These are phyloP conservation scores for Mycena galericulata DNA, from an alignment of 768 basidiomycete species.

Conservation along the genomic window DNA sequence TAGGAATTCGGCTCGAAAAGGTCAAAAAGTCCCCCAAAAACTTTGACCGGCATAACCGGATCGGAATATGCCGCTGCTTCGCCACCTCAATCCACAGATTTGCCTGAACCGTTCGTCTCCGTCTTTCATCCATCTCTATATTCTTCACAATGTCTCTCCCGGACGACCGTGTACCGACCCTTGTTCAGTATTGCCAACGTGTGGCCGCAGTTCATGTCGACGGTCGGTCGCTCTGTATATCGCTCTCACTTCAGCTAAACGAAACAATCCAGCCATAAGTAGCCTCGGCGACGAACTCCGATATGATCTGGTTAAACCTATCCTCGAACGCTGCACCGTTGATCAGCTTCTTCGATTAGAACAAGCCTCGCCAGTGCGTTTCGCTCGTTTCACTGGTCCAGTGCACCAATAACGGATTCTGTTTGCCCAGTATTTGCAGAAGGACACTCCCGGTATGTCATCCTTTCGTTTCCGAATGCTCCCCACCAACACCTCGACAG, in stretches of 20 bases:
- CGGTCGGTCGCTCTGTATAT: constrained; percentile 54
- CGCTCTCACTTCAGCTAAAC: neutral
- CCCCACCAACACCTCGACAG: constrained; percentile 48
- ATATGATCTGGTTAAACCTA: constrained; percentile 75
- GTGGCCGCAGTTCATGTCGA: constrained; percentile 73
- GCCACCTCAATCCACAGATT: too few species aligned
- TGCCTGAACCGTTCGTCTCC: too few species aligned
- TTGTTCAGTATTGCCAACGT: constrained; percentile 79
- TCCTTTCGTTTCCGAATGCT: constrained; percentile 14
- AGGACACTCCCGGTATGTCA: constrained; percentile 65
- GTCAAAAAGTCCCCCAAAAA: too few species aligned
- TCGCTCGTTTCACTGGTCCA: constrained; percentile 1
- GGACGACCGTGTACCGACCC: constrained; percentile 64
- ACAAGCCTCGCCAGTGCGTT: constrained; percentile 74
- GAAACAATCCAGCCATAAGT: constrained; percentile 61
- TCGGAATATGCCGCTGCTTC: too few species aligned
- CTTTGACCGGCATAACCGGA: too few species aligned
- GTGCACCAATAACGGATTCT: constrained; percentile 12
- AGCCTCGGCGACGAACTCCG: constrained; percentile 74
- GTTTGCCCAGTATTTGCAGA: constrained; percentile 59
- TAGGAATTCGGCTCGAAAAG: too few species aligned
- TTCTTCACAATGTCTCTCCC: constrained; percentile 21
- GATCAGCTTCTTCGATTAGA: constrained; percentile 80
- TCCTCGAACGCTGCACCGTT: constrained; percentile 78
- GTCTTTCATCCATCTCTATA: neutral